phyloP scores from a whole-genome alignment of 768 basidiomycete genomes.

The Suillus decipiens region DNA sequence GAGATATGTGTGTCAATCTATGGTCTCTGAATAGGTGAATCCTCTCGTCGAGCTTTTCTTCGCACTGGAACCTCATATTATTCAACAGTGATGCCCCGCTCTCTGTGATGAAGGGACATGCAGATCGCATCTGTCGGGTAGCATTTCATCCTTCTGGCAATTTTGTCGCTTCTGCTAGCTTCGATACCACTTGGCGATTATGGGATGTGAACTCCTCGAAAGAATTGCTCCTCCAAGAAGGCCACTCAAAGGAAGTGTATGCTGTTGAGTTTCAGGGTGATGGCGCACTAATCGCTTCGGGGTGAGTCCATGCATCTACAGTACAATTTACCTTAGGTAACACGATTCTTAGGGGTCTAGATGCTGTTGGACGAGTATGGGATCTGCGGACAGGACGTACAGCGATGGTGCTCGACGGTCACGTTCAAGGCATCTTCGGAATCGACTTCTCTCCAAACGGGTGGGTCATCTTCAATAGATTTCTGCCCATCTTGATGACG shows the following conservation, averaged over 20 bases:
- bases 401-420: slow-evolving; percentile 97
- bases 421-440: slow-evolving; percentile 88
- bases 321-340: not conserved
- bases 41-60: not conserved
- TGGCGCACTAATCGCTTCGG: slow-evolving; percentile 89
- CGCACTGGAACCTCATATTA: slow-evolving; percentile 6
- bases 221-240: slow-evolving; percentile 90
- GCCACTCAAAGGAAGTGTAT: slow-evolving; percentile 97
- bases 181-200: slow-evolving; percentile 95
- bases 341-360: slow-evolving; percentile 68
- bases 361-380: slow-evolving; percentile 97
- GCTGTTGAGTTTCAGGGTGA: slow-evolving; percentile 95
- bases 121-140: slow-evolving; percentile 88
- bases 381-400: slow-evolving; percentile 93
- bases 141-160: slow-evolving; percentile 96
- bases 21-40: slow-evolving; percentile 86
- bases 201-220: slow-evolving; percentile 89
- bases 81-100: slow-evolving; percentile 75
- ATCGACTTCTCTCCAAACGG: slow-evolving; percentile 96
- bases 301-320: slow-evolving; percentile 50
- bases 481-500: not conserved
- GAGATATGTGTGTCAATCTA: slow-evolving; percentile 80
- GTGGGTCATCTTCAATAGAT: slow-evolving; percentile 45
- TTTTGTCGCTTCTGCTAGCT: slow-evolving; percentile 93
- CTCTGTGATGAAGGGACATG: slow-evolving; percentile 86